Evolutionary conservation across 1,284 basidiomycete genomes (phyloP).

Genomic region (Trametes pubescens): DNA sequence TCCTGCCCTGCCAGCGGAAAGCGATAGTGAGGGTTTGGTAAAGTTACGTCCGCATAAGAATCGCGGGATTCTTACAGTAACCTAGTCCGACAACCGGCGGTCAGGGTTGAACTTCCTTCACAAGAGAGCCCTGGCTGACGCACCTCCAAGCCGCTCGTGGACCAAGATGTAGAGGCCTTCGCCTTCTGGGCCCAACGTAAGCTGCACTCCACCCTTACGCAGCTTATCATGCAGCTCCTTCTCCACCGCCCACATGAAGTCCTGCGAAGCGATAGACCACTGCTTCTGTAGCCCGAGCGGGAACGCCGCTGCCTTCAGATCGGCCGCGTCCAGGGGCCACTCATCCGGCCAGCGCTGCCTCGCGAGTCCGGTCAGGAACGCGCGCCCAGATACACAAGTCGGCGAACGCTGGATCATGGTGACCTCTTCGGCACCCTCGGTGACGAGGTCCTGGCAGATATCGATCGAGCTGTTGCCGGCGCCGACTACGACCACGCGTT

Average conservation of each 20-base stretch:
- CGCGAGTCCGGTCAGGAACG: slow-evolving; percentile 38
- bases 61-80: slow-evolving; percentile 26
- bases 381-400: slow-evolving; percentile 40
- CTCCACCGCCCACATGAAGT: slow-evolving; percentile 40
- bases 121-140: slow-evolving; percentile 15
- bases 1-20: slow-evolving; percentile 45
- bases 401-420: slow-evolving; percentile 45
- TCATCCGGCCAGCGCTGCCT: slow-evolving; percentile 49
- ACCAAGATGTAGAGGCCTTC: slow-evolving; percentile 56
- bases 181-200: slow-evolving; percentile 63
- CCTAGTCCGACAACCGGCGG: background rate
- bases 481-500: slow-evolving; percentile 60
- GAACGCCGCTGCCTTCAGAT: slow-evolving; percentile 52
- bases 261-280: slow-evolving; percentile 35
- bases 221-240: slow-evolving; percentile 63
- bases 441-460: slow-evolving; percentile 53
- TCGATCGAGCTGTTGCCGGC: slow-evolving; percentile 57
- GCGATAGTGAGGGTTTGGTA: background rate
- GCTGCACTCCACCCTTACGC: slow-evolving; percentile 62
- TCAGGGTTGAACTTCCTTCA: background rate
- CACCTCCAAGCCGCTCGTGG: slow-evolving; percentile 47
- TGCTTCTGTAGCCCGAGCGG: slow-evolving; percentile 50
- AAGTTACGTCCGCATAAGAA: background rate
- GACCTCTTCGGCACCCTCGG: slow-evolving; percentile 45
- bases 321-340: slow-evolving; percentile 51